phyloP scores from a whole-genome alignment of 2,329 filamentous ascomycete species.

The Chalara sp. region DNA sequence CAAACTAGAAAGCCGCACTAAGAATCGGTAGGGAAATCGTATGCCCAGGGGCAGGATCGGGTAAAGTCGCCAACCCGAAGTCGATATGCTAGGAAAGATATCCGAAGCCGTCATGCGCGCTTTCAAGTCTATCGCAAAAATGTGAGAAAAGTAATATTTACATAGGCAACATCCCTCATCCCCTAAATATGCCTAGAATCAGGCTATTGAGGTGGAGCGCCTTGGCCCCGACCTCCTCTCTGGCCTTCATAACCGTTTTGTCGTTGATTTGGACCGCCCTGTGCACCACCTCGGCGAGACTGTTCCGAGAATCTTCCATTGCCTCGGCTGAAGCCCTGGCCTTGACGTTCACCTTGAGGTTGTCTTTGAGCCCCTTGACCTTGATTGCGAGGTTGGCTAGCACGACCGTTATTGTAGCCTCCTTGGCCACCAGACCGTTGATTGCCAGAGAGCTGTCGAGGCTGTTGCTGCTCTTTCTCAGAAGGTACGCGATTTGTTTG shows the following conservation, averaged over 20 bases:
- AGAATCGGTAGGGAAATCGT: constrained; percentile 12
- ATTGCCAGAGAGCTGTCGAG: constrained; percentile 18
- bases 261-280: constrained; percentile 18
- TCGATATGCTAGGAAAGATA: constrained; percentile 14
- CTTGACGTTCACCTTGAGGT: constrained; percentile 21
- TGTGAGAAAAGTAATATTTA: constrained; percentile 26
- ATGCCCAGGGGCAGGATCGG: constrained; percentile 13
- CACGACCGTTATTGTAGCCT: constrained; percentile 22
- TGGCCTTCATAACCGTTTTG: constrained; percentile 24
- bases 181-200: constrained; percentile 8
- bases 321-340: constrained; percentile 21
- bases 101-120: constrained; percentile 12
- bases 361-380: constrained; percentile 17
- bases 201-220: constrained; percentile 22
- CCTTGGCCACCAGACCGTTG: constrained; percentile 16
- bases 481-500: constrained; percentile 28
- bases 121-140: constrained; percentile 24
- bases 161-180: constrained; percentile 18
- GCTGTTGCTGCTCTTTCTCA: constrained; percentile 18
- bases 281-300: constrained; percentile 21
- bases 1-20: constrained; percentile 22
- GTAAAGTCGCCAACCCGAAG: constrained; percentile 4
- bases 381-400: constrained; percentile 20
- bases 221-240: constrained; percentile 26
- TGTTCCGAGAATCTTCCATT: constrained; percentile 19